phyloP scores from a whole-genome alignment of 1,284 basidiomycete genomes.

The Heliocybe sulcata region DNA sequence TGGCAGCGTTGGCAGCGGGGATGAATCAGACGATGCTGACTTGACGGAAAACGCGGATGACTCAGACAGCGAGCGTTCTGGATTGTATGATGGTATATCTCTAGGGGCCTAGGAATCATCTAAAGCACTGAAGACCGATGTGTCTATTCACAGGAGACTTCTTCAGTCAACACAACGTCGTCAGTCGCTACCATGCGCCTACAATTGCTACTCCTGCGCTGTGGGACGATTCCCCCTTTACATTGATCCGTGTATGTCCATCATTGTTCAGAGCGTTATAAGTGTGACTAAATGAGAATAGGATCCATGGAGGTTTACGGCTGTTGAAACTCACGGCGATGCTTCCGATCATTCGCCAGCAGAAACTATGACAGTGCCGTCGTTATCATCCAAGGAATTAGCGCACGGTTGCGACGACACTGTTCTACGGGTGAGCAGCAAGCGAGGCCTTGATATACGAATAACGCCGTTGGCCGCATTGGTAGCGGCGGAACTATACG shows the following conservation, averaged over 20 bases:
- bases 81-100: conserved; percentile 20
- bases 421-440: too few species aligned
- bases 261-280: neutral
- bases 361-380: too few species aligned
- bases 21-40: conserved; percentile 73
- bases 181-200: neutral
- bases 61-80: conserved; percentile 50
- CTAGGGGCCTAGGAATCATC: too few species aligned
- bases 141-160: neutral
- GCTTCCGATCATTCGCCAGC: too few species aligned
- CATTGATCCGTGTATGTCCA: neutral
- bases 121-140: too few species aligned
- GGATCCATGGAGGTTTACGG: neutral
- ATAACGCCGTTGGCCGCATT: neutral
- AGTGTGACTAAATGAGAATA: neutral
- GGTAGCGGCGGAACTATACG: neutral
- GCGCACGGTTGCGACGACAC: too few species aligned
- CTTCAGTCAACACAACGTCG: conserved; percentile 11
- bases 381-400: too few species aligned
- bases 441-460: too few species aligned
- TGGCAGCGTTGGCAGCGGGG: conserved; percentile 53
- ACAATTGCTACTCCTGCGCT: neutral
- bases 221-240: neutral
- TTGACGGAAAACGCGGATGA: conserved; percentile 41
- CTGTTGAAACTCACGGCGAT: neutral